Base-by-base conservation (phyloP, 1,284 basidiomycete species). In the Chiua sp. region DNA sequence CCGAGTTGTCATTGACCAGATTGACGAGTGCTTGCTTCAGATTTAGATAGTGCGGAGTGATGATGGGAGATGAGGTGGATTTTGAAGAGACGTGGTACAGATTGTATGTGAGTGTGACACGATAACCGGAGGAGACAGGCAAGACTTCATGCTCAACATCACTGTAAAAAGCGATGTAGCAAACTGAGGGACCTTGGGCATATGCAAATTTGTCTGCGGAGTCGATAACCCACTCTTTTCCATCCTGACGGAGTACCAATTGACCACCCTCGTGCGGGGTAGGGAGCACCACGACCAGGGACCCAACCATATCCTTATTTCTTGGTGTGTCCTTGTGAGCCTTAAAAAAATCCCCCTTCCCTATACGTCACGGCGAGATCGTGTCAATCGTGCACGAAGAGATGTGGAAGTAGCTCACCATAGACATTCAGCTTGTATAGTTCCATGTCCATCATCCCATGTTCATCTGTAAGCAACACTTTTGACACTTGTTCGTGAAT, bases 91-190 rank as follows among this genome's bases (percentile, higher is more conserved):
- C n/a, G 7, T 49, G 67, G 56, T 75, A 72, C 30, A 80, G 70
- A 59, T 76, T 76, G 61, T 78, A 81, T 0, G 79, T 78, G 52
- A 83, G 63, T 2, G 78, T 81, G 30, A 83, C 64, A 1, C 78
- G 75, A 57, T 74, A 70, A 1, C 82, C 80, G 15, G 72, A 69
- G 2, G 56, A 75, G 1, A 84, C 76, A 0, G 70, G 70, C 6
- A 68, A 59, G 28, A 83, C 75, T 59, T 81, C 75, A 60, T 82
- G 78, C 50, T 79, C 74, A 50, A 79, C 69, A 60, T 83, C 79
- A 46, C 71, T 68, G 61, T 66, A 77, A 55, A 78, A 79, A 1
- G 78, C 75, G 47, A 72, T 59, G 56, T 73, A 78, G 42, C 65
- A 70, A 37, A 73, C 53, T 2, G 64, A 63, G 22, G 56, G 56